Evolutionary conservation across 345 rosid genomes (phyloP).

Genomic region (Gossypium thurberi): DNA sequence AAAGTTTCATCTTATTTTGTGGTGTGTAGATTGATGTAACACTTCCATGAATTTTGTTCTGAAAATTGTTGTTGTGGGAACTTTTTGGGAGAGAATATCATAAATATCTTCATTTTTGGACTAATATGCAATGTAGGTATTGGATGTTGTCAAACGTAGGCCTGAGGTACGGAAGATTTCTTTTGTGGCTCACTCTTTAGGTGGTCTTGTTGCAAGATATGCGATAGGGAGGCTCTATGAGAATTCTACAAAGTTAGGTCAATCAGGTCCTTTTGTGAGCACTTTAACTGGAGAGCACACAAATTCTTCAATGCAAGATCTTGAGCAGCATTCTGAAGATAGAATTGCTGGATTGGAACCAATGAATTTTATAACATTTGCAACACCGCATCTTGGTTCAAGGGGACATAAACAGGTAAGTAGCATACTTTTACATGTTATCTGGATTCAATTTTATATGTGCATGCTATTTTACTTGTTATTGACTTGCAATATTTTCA

Average conservation of each 20-base stretch:
- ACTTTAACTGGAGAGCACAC: slow-evolving; percentile 14
- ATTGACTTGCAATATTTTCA: background rate
- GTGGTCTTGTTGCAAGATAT: slow-evolving; percentile 94
- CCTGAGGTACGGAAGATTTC: slow-evolving; percentile 69
- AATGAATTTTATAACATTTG: slow-evolving; percentile 86
- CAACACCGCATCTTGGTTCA: slow-evolving; percentile 97
- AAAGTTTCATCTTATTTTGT: slow-evolving; percentile 15
- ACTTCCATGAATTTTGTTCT: slow-evolving; percentile 8
- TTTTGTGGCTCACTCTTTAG: slow-evolving; percentile 90
- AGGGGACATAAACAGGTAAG: slow-evolving; percentile 82
- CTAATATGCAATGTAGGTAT: slow-evolving; percentile 44
- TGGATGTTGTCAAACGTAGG: slow-evolving; percentile 52
- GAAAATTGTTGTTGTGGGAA: background rate
- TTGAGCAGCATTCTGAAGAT: slow-evolving; percentile 36
- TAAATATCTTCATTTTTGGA: slow-evolving; percentile 11
- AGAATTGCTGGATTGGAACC: slow-evolving; percentile 87
- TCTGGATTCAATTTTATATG: background rate
- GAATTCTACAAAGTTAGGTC: slow-evolving; percentile 19
- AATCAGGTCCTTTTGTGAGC: slow-evolving; percentile 9
- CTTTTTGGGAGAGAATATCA: background rate
- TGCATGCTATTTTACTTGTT: background rate
- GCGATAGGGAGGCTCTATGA: slow-evolving; percentile 78
- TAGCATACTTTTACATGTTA: background rate
- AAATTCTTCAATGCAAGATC: slow-evolving; percentile 17
- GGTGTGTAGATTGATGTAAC: slow-evolving; percentile 1